A percentile compares a stretch with the other conserved stretches of the same genome.
Conservation (phyloP, 305 asterid genomes). For the Fraxinus paxiana region DNA sequence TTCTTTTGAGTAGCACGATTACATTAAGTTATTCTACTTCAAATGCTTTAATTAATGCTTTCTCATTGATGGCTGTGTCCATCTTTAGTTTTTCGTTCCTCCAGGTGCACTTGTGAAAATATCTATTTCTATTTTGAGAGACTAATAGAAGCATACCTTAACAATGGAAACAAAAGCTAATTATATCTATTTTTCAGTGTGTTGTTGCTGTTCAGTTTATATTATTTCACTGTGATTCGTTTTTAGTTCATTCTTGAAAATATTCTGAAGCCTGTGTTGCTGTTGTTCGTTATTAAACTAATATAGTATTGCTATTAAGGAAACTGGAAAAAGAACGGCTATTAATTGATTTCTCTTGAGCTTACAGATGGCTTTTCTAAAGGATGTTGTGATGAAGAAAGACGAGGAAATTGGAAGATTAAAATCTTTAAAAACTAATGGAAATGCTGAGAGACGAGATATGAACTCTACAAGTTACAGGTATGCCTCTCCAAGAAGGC, state of each 20-base stretch:
- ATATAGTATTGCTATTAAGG: not conserved
- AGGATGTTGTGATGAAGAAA: slow-evolving; percentile 60
- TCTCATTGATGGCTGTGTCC: not conserved
- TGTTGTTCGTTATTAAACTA: not conserved
- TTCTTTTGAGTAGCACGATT: not conserved
- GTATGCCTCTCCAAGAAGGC: slow-evolving; percentile 63
- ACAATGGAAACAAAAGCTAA: not conserved
- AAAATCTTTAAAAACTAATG: slow-evolving; percentile 38
- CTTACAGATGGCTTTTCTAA: slow-evolving; percentile 65
- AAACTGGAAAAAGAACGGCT: not conserved
- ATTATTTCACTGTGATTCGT: not conserved
- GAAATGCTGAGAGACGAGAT: slow-evolving; percentile 45
- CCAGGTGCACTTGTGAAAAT: not conserved
- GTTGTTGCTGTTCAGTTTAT: not conserved
- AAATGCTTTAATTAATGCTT: not conserved
- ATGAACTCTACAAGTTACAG: slow-evolving; percentile 45
- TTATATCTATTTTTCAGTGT: not conserved
- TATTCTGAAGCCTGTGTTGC: not conserved
- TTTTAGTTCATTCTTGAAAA: not conserved
- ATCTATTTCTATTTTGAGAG: not conserved
- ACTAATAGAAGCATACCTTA: not conserved
- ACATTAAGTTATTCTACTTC: not conserved
- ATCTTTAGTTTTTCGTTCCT: not conserved
- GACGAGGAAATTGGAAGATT: slow-evolving; percentile 71
- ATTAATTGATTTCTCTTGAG: slow-evolving; percentile 14